Conservation (phyloP, 305 asterid species). For the Fraxinus ornus region DNA sequence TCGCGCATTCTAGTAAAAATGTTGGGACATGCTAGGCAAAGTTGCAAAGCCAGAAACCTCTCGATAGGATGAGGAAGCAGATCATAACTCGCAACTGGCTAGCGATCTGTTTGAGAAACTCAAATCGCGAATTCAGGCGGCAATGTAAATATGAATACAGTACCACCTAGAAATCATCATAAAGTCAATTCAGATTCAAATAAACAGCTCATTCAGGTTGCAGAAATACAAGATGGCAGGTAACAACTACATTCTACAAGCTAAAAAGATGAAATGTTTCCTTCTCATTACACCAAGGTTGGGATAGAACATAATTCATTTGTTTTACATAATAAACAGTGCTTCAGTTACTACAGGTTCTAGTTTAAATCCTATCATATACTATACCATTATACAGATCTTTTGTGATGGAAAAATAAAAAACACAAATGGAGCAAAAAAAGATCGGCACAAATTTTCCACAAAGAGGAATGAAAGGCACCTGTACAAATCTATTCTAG, state of each 20-base stretch:
- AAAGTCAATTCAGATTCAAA: too few species aligned
- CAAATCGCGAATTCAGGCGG: too few species aligned
- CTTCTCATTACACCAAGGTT: not conserved
- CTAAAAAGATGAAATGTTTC: not conserved
- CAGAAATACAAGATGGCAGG: not conserved
- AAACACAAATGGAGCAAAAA: not conserved
- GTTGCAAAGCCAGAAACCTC: too few species aligned
- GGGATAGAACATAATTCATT: not conserved
- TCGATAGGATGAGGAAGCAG: too few species aligned
- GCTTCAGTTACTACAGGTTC: not conserved
- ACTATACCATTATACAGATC: not conserved
- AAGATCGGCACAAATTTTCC: not conserved
- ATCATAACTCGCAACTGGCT: too few species aligned
- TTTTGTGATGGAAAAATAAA: not conserved
- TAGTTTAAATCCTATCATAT: not conserved
- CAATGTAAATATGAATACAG: too few species aligned
- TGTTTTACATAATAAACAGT: not conserved
- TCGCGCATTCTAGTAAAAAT: too few species aligned
- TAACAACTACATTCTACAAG: not conserved
- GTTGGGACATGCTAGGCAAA: too few species aligned
- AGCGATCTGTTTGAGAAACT: too few species aligned
- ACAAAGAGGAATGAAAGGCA: not conserved
- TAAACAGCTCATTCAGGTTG: not conserved
- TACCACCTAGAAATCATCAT: too few species aligned
- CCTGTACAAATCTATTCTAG: not conserved